Evolutionary conservation across 2,329 filamentous ascomycete genomes (phyloP).

Genomic region (Ceratocystiopsis brevicomis): DNA sequence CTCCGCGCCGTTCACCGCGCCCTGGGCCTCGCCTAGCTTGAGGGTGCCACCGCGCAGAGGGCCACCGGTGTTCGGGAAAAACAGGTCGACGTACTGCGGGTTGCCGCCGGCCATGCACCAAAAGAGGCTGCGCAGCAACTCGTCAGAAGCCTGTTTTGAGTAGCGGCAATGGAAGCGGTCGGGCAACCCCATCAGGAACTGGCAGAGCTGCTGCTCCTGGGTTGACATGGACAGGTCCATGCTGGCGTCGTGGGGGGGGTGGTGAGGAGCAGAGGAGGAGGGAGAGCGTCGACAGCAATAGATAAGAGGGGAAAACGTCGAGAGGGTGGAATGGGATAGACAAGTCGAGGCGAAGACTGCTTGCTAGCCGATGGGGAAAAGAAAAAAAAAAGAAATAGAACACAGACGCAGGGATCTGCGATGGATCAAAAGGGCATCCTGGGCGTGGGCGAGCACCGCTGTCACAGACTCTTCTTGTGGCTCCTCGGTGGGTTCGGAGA

Average conservation of each 20-base stretch:
- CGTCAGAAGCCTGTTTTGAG: slow-evolving; percentile 46
- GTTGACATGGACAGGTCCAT: slow-evolving; percentile 28
- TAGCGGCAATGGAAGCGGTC: slow-evolving; percentile 57
- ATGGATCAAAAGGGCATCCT: too few relatives aligned
- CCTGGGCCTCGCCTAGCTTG: slow-evolving; percentile 74
- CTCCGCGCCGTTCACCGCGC: slow-evolving; percentile 81
- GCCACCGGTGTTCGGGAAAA: slow-evolving; percentile 60
- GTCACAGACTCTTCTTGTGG: too few relatives aligned
- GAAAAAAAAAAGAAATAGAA: too few relatives aligned
- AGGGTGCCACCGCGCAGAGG: slow-evolving; percentile 40
- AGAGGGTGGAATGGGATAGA: too few relatives aligned
- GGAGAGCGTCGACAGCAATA: not conserved
- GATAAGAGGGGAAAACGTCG: too few relatives aligned
- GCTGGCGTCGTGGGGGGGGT: not conserved
- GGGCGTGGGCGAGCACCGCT: too few relatives aligned
- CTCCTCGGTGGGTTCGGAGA: too few relatives aligned
- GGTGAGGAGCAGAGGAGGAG: not conserved
- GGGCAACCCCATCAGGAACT: slow-evolving; percentile 64
- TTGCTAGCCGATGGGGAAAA: too few relatives aligned
- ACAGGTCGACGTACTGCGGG: slow-evolving; percentile 51
- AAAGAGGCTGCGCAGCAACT: slow-evolving; percentile 67
- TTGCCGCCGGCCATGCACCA: slow-evolving; percentile 65
- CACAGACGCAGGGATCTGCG: too few relatives aligned
- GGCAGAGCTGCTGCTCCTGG: slow-evolving; percentile 66
- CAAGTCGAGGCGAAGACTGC: too few relatives aligned